These are phyloP conservation scores for Trichosporon sp. DNA, from an alignment of 1,284 basidiomycete species.

Conservation along the genomic window DNA sequence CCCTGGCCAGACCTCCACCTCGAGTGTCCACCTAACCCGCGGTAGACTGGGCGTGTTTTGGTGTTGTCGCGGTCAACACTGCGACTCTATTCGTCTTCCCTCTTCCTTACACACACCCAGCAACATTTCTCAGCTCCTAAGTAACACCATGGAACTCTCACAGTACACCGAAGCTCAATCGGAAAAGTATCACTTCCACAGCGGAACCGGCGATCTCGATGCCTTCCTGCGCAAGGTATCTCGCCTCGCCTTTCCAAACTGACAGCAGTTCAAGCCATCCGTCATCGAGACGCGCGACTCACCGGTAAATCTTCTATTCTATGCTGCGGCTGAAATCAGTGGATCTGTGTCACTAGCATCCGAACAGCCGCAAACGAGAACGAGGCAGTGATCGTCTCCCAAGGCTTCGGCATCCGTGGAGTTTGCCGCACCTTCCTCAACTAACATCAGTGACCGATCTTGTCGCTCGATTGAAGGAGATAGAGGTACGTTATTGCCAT, in stretches of 20 bases:
- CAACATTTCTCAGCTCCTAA: not conserved
- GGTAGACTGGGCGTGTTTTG: not conserved
- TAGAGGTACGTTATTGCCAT: slow-evolving; percentile 30
- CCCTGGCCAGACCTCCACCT: slow-evolving; percentile 22
- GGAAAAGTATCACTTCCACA: slow-evolving; percentile 34
- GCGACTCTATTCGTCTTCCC: not conserved
- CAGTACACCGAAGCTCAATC: slow-evolving; percentile 3
- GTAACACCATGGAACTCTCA: not conserved
- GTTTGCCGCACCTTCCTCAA: not conserved
- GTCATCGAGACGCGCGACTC: slow-evolving; percentile 33
- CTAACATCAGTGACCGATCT: slow-evolving; percentile 36
- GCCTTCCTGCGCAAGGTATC: slow-evolving; percentile 41
- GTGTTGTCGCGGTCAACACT: not conserved
- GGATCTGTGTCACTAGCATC: slow-evolving; percentile 38
- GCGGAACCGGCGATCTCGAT: slow-evolving; percentile 29
- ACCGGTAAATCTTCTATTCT: slow-evolving; percentile 24
- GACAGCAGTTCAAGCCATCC: slow-evolving; percentile 34
- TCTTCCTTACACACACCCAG: not conserved
- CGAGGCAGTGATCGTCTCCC: slow-evolving; percentile 26
- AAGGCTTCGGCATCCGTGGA: slow-evolving; percentile 32
- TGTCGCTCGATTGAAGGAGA: slow-evolving; percentile 29
- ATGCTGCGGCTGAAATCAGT: slow-evolving; percentile 28
- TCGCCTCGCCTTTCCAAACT: not conserved
- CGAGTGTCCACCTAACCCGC: slow-evolving; percentile 24
- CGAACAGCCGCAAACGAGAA: slow-evolving; percentile 28